A percentile compares a stretch with the other conserved stretches of the same genome.
These are phyloP conservation scores for Cynanchum wilfordii DNA, from an alignment of 257 asterid species.

Conservation along the genomic window DNA sequence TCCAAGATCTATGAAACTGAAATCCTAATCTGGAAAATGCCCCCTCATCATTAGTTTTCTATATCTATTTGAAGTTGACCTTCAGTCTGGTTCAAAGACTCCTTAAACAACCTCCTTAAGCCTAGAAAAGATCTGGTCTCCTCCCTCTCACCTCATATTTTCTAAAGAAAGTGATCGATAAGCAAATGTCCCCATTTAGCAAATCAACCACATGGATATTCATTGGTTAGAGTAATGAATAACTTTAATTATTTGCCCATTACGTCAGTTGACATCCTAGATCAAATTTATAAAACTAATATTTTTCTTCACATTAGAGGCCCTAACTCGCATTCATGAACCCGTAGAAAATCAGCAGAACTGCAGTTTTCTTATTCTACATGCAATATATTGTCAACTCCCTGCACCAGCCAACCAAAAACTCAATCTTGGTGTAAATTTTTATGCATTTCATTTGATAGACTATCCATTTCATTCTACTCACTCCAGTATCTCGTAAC, in stretches of 20 bases:
- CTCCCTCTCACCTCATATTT: neutral
- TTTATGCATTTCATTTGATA: neutral
- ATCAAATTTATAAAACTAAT: neutral
- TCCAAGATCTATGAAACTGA: neutral
- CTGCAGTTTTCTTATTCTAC: neutral
- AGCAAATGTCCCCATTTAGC: neutral
- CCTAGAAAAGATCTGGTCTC: neutral
- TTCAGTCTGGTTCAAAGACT: neutral
- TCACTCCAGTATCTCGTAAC: neutral
- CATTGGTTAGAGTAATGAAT: neutral
- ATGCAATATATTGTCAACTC: neutral
- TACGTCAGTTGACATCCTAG: neutral
- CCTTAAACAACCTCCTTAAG: neutral
- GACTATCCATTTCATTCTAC: neutral
- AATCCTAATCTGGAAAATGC: neutral
- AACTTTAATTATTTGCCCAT: slow-evolving; percentile 4
- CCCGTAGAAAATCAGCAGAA: slow-evolving; percentile 3
- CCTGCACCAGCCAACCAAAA: too few species aligned
- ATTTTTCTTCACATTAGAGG: neutral
- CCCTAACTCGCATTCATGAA: neutral
- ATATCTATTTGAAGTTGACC: neutral
- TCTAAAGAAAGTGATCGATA: neutral
- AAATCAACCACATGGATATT: neutral
- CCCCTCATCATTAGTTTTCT: neutral
- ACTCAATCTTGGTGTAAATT: neutral